Evolutionary conservation across 306 rosid species (phyloP), one percentile per base, ranked within the genome.

Genomic region (Heteromeles arbutifolia): DNA sequence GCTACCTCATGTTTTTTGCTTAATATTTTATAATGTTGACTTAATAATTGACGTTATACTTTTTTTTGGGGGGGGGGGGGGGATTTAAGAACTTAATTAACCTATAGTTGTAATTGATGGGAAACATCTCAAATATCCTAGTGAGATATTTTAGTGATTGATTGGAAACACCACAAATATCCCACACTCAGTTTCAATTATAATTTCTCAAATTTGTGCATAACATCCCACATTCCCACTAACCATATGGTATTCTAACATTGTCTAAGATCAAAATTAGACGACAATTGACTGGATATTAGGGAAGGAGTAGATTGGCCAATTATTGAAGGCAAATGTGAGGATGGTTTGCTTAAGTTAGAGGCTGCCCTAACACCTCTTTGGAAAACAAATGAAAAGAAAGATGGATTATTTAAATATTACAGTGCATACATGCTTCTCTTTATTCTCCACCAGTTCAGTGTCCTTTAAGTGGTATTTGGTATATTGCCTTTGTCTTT

Each of bases 381-480:
- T 24, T 10, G 21, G 3, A 62, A 83, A 78, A 84, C 52, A 48
- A 57, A 28, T 32, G 11, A 32, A 69, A 56, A 63, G 84, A 81
- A 80, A 78, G 76, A 77, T 74, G n/a, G 81, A 24, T 24, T 80
- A 43, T 77, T 72, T 62, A 85, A 67, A 57, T 70, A 28, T 32
- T 31, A 28, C 37, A 70, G 79, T 54, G 64, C 50, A 29, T 7
- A 37, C 7, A 37, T 77, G 80, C 71, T 81, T 53, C 83, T 85
- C 93, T 94, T 94, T 90, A 87, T 94, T 82, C 86, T 86, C 96
- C 97, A 90, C 90, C 86, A 83, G 45, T 78, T 88, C 85, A 82
- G 41, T 78, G 89, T 81, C 86, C 69, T 77, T 72, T 77, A 65
- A 72, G 90, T 80, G 87, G 45, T 77, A 77, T 86, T 84, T 88